Evolutionary conservation across 2,329 filamentous ascomycete species (phyloP).

Genomic region (Fusarium sororula): DNA sequence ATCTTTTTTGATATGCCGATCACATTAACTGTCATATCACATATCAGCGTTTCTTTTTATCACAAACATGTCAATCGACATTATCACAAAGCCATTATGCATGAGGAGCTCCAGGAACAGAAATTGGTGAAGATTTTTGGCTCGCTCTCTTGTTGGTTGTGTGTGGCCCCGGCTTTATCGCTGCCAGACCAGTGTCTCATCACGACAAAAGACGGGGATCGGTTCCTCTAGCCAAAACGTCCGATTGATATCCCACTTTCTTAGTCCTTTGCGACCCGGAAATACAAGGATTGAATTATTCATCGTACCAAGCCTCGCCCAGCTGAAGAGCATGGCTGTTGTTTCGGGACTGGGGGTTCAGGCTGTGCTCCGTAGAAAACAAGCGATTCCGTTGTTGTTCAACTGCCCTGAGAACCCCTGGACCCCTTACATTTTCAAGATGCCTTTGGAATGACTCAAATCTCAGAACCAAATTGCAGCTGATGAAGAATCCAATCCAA

Average conservation of each 20-base stretch:
- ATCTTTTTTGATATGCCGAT: constrained; percentile 27
- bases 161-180: constrained; percentile 25
- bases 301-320: constrained; percentile 1
- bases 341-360: constrained; percentile 28
- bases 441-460: background rate
- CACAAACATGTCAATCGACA: background rate
- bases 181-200: constrained; percentile 42
- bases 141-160: background rate
- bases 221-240: constrained; percentile 18
- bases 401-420: background rate
- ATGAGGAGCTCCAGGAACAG: background rate
- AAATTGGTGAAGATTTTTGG: constrained; percentile 5
- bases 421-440: background rate
- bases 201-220: constrained; percentile 20
- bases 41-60: background rate
- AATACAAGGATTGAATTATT: constrained; percentile 14
- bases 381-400: constrained; percentile 19
- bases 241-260: constrained; percentile 4
- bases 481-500: background rate
- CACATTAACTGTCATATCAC: background rate
- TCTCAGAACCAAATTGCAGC: background rate
- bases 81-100: background rate
- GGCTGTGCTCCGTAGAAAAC: constrained; percentile 4
- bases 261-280: background rate
- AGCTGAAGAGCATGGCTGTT: constrained; percentile 17